phyloP scores from a whole-genome alignment of 2,329 filamentous ascomycete species.

The Cladosporium austrohemisphaericum region DNA sequence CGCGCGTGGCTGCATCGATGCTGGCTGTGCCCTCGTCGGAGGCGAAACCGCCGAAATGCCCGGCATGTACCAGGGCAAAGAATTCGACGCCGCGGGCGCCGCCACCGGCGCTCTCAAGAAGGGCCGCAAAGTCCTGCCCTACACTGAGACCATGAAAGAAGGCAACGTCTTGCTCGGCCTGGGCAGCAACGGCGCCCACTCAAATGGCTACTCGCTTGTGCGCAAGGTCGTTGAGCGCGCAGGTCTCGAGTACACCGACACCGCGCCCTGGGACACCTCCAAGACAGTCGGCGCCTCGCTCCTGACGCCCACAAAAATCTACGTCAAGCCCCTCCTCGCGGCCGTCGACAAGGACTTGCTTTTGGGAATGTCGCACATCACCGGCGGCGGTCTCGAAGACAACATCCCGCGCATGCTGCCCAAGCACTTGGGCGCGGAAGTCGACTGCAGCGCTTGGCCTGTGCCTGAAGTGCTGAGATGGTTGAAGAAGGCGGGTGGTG shows the following conservation, averaged over 20 bases:
- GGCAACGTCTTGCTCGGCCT: slow-evolving; percentile 87
- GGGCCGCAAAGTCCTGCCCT: slow-evolving; percentile 66
- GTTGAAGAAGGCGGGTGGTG: slow-evolving; percentile 71
- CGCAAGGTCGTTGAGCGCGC: slow-evolving; percentile 79
- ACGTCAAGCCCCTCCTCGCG: slow-evolving; percentile 68
- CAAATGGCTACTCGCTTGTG: slow-evolving; percentile 96
- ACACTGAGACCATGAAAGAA: slow-evolving; percentile 67
- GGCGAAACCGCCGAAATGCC: slow-evolving; percentile 99
- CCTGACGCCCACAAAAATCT: slow-evolving; percentile 87
- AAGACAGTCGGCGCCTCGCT: slow-evolving; percentile 69
- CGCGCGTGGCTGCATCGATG: slow-evolving; percentile 77
- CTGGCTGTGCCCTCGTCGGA: slow-evolving; percentile 87
- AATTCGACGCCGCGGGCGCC: slow-evolving; percentile 90
- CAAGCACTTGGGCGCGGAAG: slow-evolving; percentile 68
- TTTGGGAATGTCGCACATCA: slow-evolving; percentile 96
- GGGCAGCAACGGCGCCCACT: slow-evolving; percentile 82
- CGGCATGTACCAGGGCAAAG: slow-evolving; percentile 80
- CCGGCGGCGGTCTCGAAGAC: slow-evolving; percentile 85
- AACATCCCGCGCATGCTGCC: slow-evolving; percentile 96
- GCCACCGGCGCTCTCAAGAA: slow-evolving; percentile 78
- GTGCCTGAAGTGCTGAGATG: slow-evolving; percentile 79
- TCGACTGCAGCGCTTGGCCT: slow-evolving; percentile 73
- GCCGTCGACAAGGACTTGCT: slow-evolving; percentile 60
- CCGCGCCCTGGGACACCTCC: slow-evolving; percentile 69
- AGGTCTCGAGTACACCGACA: slow-evolving; percentile 66